A percentile compares a stretch with the other conserved stretches of the same genome.
phyloP scores from a whole-genome alignment of 2,329 filamentous ascomycete genomes.

The Saccharata proteae region DNA sequence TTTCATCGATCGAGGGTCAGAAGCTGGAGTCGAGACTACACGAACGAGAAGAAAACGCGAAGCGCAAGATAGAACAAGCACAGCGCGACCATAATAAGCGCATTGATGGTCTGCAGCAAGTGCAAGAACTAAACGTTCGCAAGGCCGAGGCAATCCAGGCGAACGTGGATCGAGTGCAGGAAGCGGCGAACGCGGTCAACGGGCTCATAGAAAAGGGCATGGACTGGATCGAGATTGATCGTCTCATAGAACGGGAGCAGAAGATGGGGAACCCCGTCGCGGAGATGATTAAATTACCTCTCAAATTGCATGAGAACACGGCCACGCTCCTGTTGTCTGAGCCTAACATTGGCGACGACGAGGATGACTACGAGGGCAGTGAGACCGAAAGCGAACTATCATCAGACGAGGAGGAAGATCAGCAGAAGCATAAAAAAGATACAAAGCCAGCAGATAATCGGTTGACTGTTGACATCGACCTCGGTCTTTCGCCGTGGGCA shows the following conservation, averaged over 20 bases:
- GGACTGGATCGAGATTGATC: slow-evolving; percentile 91
- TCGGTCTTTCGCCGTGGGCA: slow-evolving; percentile 69
- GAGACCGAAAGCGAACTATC: slow-evolving; percentile 34
- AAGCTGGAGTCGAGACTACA: slow-evolving; percentile 73
- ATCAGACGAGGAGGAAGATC: slow-evolving; percentile 36
- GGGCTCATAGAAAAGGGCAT: slow-evolving; percentile 85
- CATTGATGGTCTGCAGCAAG: slow-evolving; percentile 69
- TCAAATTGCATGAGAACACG: slow-evolving; percentile 83
- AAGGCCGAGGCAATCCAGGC: slow-evolving; percentile 87
- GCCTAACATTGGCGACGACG: slow-evolving; percentile 50
- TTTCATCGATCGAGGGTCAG: slow-evolving; percentile 90
- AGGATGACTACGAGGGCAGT: slow-evolving; percentile 47
- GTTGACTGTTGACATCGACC: slow-evolving; percentile 72
- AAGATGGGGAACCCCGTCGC: slow-evolving; percentile 72
- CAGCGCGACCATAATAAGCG: slow-evolving; percentile 72
- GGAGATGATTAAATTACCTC: slow-evolving; percentile 69
- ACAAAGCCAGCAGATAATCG: slow-evolving; percentile 26
- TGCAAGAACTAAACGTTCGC: slow-evolving; percentile 69
- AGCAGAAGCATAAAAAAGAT: slow-evolving; percentile 10
- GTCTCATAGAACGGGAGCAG: slow-evolving; percentile 79
- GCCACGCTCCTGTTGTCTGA: slow-evolving; percentile 71
- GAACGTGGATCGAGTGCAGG: slow-evolving; percentile 81
- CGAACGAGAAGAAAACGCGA: slow-evolving; percentile 71
- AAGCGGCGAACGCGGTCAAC: slow-evolving; percentile 86
- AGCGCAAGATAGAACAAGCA: slow-evolving; percentile 75